These are phyloP conservation scores for Calvatia gigantea DNA, from an alignment of 768 basidiomycete genomes.

Conservation along the genomic window DNA sequence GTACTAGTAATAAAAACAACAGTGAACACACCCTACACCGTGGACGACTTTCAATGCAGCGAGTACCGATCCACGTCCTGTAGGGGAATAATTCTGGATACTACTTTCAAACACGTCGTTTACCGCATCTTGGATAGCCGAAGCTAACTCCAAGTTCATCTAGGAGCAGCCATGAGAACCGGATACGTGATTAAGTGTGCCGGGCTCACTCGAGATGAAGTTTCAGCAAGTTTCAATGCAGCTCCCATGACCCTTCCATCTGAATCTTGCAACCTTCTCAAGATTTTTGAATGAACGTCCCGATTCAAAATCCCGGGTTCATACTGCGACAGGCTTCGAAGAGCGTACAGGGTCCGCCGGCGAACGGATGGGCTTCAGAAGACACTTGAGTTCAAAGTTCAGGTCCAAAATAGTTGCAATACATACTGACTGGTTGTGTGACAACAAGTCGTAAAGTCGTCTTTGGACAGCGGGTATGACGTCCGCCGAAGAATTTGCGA, in stretches of 20 bases:
- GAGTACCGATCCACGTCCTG: not conserved
- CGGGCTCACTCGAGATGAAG: not conserved
- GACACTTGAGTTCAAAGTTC: constrained; percentile 14
- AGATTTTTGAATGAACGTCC: constrained; percentile 33
- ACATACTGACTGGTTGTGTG: constrained; percentile 73
- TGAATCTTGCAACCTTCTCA: constrained; percentile 40
- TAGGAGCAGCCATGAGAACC: not conserved
- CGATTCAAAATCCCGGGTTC: constrained; percentile 44
- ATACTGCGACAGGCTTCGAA: constrained; percentile 45
- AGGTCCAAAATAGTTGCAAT: constrained; percentile 14
- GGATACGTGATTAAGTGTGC: not conserved
- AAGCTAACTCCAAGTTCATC: not conserved
- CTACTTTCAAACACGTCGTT: constrained; percentile 4
- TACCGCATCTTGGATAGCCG: constrained; percentile 1
- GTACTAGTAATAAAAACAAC: not conserved
- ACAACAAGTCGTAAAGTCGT: constrained; percentile 61
- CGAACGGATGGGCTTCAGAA: constrained; percentile 51
- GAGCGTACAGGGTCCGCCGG: constrained; percentile 58
- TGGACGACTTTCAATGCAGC: not conserved
- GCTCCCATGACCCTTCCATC: constrained; percentile 42
- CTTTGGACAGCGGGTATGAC: constrained; percentile 74
- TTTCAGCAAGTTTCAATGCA: constrained; percentile 34
- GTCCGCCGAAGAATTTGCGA: constrained; percentile 57
- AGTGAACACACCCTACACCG: not conserved
- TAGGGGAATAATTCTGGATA: not conserved